Base-by-base conservation (phyloP, 1,284 basidiomycete species). In the Hymenochaete sp. region DNA sequence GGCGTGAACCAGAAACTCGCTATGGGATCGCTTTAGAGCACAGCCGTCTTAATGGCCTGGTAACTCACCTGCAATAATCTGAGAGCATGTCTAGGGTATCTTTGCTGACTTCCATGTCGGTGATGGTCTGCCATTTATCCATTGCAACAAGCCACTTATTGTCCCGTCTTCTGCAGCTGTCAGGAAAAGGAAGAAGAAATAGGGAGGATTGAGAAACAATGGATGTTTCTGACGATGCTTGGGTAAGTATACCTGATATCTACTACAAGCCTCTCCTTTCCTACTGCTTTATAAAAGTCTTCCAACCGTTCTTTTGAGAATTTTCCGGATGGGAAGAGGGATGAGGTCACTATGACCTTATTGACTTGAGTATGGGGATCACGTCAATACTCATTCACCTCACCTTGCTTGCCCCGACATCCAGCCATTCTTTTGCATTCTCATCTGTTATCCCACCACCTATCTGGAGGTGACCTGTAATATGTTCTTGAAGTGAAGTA, bases 101-200 rank as follows among this genome's bases (percentile, higher is more conserved):
- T 75, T 82, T 68, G 49, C 75, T 85, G 14, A 99, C 88, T 57
- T 88, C 82, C 82, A 92, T 91, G 57, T 98, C 89, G 0, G 96
- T 98, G 44, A 97, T 75, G 47, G 88, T 85, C 62, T 97, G 93
- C 96, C 96, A 99, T 58, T 93, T 90, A 66, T 98, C 97, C 93
- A 96, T 98, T 0, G 96, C 93, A 5, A 99, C 88, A 28, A 93
- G 72, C 96, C 96, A 99, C 53, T 71, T 79, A 28, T 78, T 67
- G 10, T 70, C 83, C 57, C 78, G 69, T 55, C 78, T 75, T 16
- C 95, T 79, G 65, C 96, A 99, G 61, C 95, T 95, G 42, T 32
- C 10, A 21, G 29, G 2, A 49, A 10, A 48, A 42, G 27, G 41
- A 42, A 32, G 41, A 10, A 28, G 21, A 29, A 25, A 32, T 22